Evolutionary conservation across 202 grass and related monocot species (phyloP).

Genomic region (Dendrocalamus latiflorus): DNA sequence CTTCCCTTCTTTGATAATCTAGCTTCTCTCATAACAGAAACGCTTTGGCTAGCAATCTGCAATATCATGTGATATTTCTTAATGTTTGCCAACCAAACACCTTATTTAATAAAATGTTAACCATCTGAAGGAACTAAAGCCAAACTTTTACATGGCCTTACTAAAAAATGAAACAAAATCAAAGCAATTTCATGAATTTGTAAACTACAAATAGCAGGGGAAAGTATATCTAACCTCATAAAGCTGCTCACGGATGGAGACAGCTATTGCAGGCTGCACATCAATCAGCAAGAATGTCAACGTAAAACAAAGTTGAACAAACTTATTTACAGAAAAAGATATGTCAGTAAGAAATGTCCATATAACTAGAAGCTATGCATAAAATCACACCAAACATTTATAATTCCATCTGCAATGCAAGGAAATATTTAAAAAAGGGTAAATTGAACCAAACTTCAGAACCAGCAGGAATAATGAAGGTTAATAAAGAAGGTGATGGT

Average conservation of each 20-base stretch:
- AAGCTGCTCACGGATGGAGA: conserved; percentile 88
- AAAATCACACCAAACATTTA: neutral
- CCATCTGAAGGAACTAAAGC: neutral
- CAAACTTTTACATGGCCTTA: neutral
- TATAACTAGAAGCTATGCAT: neutral
- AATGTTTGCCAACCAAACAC: neutral
- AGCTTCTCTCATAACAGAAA: conserved; percentile 85
- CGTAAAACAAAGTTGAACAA: neutral
- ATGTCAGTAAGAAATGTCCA: neutral
- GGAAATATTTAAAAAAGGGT: no score
- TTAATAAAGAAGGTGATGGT: neutral
- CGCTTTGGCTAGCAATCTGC: conserved; percentile 82
- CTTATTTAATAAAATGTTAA: neutral
- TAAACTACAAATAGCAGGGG: neutral
- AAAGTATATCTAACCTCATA: conserved; percentile 71
- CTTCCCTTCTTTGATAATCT: conserved; percentile 81
- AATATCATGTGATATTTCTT: no score
- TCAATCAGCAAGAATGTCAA: conserved; percentile 4
- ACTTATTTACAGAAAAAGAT: neutral
- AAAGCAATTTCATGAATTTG: conserved; percentile 1
- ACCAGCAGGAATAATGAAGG: neutral
- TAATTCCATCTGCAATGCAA: neutral
- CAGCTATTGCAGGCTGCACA: conserved; percentile 78
- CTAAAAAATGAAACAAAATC: neutral
- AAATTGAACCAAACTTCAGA: neutral